These are phyloP conservation scores for Ormosia semicastrata DNA, from an alignment of 306 rosid genomes.

Conservation along the genomic window DNA sequence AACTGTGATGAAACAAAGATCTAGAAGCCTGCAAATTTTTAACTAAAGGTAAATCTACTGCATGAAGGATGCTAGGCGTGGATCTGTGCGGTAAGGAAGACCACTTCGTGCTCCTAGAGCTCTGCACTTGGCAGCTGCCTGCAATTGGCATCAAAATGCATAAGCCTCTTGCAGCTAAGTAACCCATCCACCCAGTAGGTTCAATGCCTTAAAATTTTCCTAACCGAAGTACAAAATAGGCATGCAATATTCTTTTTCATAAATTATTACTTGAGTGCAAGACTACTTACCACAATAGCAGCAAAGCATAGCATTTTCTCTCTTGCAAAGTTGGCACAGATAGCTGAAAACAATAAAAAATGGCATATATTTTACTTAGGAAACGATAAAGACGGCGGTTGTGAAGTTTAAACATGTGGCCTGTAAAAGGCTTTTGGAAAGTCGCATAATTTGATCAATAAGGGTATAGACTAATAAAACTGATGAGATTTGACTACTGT, in stretches of 20 bases:
- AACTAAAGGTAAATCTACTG: slow-evolving; percentile 8
- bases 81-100: slow-evolving; percentile 71
- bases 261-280: neutral
- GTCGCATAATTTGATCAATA: neutral
- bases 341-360: slow-evolving; percentile 56
- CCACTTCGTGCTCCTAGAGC: slow-evolving; percentile 85
- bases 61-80: slow-evolving; percentile 59
- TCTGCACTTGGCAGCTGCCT: slow-evolving; percentile 91
- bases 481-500: no score
- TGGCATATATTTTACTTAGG: neutral
- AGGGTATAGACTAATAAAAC: neutral
- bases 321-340: slow-evolving; percentile 66
- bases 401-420: neutral
- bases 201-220: neutral
- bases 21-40: neutral
- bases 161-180: neutral
- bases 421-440: neutral
- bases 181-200: neutral
- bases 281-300: slow-evolving; percentile 69
- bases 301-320: slow-evolving; percentile 86
- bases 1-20: neutral
- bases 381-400: neutral
- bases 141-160: slow-evolving; percentile 31
- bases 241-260: neutral
- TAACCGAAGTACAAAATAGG: neutral